phyloP scores from a whole-genome alignment of 106 monocot genomes.

The Allium cepa region DNA sequence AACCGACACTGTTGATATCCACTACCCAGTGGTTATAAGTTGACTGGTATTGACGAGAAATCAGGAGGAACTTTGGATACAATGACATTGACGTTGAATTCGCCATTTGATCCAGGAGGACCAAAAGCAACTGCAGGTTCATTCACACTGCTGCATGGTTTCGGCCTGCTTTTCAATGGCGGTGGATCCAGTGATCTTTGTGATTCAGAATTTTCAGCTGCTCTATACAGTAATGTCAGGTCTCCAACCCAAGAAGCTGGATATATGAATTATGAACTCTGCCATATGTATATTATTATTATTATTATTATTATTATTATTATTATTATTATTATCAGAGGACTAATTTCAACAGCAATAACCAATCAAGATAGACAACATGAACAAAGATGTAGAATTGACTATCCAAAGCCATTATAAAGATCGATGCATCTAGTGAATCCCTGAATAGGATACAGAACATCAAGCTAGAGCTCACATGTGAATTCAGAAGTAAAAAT shows the following conservation, averaged over 20 bases:
- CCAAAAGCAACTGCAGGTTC: conserved; percentile 78
- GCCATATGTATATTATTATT: no score
- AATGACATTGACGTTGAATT: conserved; percentile 91
- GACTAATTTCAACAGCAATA: no score
- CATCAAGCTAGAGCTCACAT: conserved; percentile 62
- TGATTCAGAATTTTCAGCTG: conserved; percentile 44
- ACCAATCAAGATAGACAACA: no score
- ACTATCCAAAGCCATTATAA: conserved; percentile 57
- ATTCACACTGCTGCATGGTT: conserved; percentile 4
- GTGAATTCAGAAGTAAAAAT: conserved; percentile 44
- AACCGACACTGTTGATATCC: no score
- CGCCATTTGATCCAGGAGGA: conserved; percentile 75
- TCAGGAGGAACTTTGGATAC: conserved; percentile 57
- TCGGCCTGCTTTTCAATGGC: conserved; percentile 16
- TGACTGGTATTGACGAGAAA: conserved; percentile 44
- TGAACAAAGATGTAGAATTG: not conserved
- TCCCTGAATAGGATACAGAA: conserved; percentile 71
- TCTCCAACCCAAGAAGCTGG: conserved; percentile 89
- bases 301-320: no score
- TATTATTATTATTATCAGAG: no score
- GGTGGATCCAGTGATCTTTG: conserved; percentile 59
- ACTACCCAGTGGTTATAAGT: no score
- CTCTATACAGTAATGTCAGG: conserved; percentile 62
- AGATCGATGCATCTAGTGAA: conserved; percentile 70
- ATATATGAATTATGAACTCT: conserved; percentile 68